Evolutionary conservation across 108 stramenopile genomes (phyloP).

Genomic region (Conticribra weissflogii): DNA sequence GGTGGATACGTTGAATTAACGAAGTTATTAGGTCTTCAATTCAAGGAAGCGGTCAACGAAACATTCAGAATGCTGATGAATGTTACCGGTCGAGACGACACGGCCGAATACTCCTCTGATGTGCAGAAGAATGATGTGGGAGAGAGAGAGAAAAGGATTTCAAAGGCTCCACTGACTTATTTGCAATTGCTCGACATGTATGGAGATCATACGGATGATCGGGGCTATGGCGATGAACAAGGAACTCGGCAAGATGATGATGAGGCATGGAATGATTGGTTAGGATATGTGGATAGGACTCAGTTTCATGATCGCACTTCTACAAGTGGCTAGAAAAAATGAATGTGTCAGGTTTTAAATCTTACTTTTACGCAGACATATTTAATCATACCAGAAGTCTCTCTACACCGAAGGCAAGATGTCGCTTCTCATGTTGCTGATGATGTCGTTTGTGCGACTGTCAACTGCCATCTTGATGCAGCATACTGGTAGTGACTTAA

Average conservation of each 20-base stretch:
- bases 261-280: slow-evolving; percentile 34
- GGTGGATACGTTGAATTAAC: too few relatives aligned
- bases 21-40: too few relatives aligned
- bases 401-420: too few relatives aligned
- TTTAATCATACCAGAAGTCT: too few relatives aligned
- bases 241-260: slow-evolving; percentile 12
- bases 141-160: background rate
- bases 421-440: too few relatives aligned
- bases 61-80: background rate
- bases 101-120: background rate
- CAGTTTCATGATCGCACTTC: background rate
- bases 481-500: too few relatives aligned
- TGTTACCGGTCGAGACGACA: background rate
- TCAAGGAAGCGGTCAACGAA: too few relatives aligned
- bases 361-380: too few relatives aligned
- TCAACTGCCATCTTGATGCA: too few relatives aligned
- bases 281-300: slow-evolving; percentile 37
- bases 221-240: too few relatives aligned
- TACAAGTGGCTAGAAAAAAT: slow-evolving; percentile 18
- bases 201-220: slow-evolving; percentile 3
- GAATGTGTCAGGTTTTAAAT: too few relatives aligned
- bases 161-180: slow-evolving; percentile 23
- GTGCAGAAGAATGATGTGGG: background rate
- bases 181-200: slow-evolving; percentile 46
- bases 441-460: too few relatives aligned